These are phyloP conservation scores for Amborella trichopoda DNA, from an alignment of 164 flowering plant genomes.

Conservation along the genomic window DNA sequence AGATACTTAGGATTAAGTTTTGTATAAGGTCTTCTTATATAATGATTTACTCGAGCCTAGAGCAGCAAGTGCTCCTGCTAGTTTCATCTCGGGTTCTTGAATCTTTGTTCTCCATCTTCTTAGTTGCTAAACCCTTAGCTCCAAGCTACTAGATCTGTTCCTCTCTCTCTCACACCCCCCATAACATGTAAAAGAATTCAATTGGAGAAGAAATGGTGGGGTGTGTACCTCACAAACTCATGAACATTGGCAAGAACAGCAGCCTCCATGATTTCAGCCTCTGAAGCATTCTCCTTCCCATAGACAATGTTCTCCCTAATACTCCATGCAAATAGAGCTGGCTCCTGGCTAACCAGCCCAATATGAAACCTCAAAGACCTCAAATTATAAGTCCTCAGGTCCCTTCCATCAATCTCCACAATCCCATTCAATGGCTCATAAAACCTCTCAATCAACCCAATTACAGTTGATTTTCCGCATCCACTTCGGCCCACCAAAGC, in stretches of 20 bases:
- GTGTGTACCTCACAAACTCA: slow-evolving; percentile 21
- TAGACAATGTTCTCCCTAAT: slow-evolving; percentile 20
- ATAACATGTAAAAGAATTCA: no score
- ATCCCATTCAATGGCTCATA: slow-evolving; percentile 21
- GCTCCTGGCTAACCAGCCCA: slow-evolving; percentile 28
- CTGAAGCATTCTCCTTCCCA: slow-evolving; percentile 13
- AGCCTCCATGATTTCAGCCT: slow-evolving; percentile 19
- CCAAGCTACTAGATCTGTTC: no score
- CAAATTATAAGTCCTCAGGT: slow-evolving; percentile 15
- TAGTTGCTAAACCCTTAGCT: no score
- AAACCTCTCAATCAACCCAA: slow-evolving; percentile 21
- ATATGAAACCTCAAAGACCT: slow-evolving; percentile 13
- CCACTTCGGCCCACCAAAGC: slow-evolving; percentile 28
- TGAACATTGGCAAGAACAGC: slow-evolving; percentile 25
- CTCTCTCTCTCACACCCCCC: no score
- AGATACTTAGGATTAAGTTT: no score
- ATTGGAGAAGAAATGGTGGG: no score
- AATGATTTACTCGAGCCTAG: no score
- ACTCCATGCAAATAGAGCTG: slow-evolving; percentile 19
- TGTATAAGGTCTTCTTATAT: no score
- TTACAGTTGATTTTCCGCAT: slow-evolving; percentile 25
- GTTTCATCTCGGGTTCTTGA: no score
- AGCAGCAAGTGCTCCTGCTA: no score
- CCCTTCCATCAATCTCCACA: slow-evolving; percentile 17
- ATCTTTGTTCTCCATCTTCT: no score